phyloP scores from a whole-genome alignment of 768 basidiomycete species.

The Sarcodon sp. region DNA sequence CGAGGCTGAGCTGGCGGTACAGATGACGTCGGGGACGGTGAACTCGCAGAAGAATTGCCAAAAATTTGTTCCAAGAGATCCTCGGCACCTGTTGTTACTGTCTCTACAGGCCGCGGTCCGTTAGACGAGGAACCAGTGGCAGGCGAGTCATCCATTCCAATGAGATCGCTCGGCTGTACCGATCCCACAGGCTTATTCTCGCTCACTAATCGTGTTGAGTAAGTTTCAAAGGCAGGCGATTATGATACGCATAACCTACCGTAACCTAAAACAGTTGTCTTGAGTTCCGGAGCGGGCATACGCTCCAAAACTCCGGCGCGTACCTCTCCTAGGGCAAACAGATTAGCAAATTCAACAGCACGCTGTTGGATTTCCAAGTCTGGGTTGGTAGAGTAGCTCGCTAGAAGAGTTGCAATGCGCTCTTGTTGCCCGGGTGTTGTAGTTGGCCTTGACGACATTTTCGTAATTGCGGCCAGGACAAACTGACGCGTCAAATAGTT shows the following conservation, averaged over 20 bases:
- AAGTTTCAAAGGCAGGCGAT: no score
- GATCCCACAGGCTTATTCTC: conserved; percentile 96
- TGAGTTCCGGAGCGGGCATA: conserved; percentile 98
- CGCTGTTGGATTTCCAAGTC: conserved; percentile 95
- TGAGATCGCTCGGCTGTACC: conserved; percentile 67
- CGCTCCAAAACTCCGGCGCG: conserved; percentile 83
- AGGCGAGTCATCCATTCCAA: conserved; percentile 58
- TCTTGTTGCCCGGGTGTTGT: conserved; percentile 58
- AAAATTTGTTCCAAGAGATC: conserved; percentile 92
- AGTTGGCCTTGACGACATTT: conserved; percentile 73
- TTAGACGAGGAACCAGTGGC: conserved; percentile 26
- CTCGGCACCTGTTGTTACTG: conserved; percentile 48
- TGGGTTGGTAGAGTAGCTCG: conserved; percentile 74
- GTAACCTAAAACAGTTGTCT: conserved; percentile 91
- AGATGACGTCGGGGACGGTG: conserved; percentile 17
- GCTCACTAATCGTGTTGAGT: conserved; percentile 23
- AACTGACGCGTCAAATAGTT: conserved; percentile 89
- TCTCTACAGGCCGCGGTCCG: conserved; percentile 20
- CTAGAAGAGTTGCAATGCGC: conserved; percentile 65
- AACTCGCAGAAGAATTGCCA: conserved; percentile 34
- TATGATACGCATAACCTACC: conserved; percentile 33
- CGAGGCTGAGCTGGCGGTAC: conserved; percentile 32
- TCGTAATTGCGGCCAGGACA: conserved; percentile 79
- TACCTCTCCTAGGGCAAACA: conserved; percentile 70
- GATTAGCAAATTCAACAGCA: conserved; percentile 84